Evolutionary conservation across 306 rosid genomes (phyloP), one percentile per base, ranked within the genome.

Genomic region (Cicer bijugum): DNA sequence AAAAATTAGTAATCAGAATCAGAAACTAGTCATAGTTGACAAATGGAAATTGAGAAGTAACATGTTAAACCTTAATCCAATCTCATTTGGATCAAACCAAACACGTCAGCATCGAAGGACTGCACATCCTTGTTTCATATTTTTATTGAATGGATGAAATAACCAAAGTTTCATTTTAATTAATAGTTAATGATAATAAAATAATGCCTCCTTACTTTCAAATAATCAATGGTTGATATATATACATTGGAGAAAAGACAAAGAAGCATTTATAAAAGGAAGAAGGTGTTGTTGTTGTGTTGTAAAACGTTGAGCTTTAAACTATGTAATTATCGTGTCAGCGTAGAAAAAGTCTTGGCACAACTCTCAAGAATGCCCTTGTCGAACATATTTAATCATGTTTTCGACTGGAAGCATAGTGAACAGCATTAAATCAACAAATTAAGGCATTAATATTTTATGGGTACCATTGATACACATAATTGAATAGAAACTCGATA

Each of bases 11-110:
- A 43, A 28, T 45, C 51, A 15, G 14, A 72, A 56, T 72, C 62
- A 65, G n/a, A 67, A 57, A 48, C 42, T 8, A 40, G 67, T 68
- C 68, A 58, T 44, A 42, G 80, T 55, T 76, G 80, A 75, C 15
- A 15, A 59, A 59, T 59, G 65, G 12, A 16, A 42, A 28, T 28
- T 28, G 2, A 9, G 45, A 12, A 15, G 50, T n/a, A 11, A 38
- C 11, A 42, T 37, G 23, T 37, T 42, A 68, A 68, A 50, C 75
- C 53, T 62, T 43, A 52, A 68, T 44, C 42, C 77, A 69, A 33
- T 44, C 72, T 52, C 46, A 75, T 74, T 35, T 2, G 52, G 67
- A 64, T 61, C 14, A 61, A 61, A 58, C 59, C 45, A 33, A 51
- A 60, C 45, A 50, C 42, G 56, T 69, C 61, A 52, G 33, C 80